Base-by-base conservation (phyloP, 257 asterid genomes). In the Coffea canephora region DNA sequence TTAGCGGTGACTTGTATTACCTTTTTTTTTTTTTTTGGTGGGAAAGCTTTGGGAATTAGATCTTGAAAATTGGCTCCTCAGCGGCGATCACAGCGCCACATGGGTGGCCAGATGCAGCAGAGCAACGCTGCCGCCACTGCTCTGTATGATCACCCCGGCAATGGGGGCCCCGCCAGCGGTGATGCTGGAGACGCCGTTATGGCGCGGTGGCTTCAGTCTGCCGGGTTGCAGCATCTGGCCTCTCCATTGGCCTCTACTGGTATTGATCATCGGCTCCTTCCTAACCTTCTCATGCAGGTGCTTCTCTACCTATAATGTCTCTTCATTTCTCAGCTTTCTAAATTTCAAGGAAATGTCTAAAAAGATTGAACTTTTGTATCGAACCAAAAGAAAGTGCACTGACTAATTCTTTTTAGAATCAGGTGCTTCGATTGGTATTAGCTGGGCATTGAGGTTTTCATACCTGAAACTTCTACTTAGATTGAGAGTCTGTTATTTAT, bases 81-180 rank as follows among this genome's bases (percentile, higher is more conserved):
- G 86, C 93, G 92, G 89, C 84, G 97, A 92, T 83, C 89, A 78
- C 95, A 91, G 98, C 93, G 97, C 93, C 99, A 91, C 98, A 88
- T 90, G 89, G 98, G 98, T 92, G 99, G 99, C 97, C 98, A 95
- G 96, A 92, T 91, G 96, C 98, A 95, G 91, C 98, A 90, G 97
- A 91, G 97, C 93, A 90, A 88, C 84, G 90, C 92, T 68, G 93
- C 92, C 41, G 94, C 95, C 80, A 87, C 98, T 86, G 94, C 97
- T 78, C 92, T 94, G 86, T 91, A 90, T 59, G 98, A 95, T 88
- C 92, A 91, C 83, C 97, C 88, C 13, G 96, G 91, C 87, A 65
- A 92, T 88, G 81, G 94, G 87, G 87, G 84, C 61, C 76, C 87
- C 83, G 71, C 95, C 73, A 86, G 91, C 52, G 94, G 95, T 80